Base-by-base conservation (phyloP, 768 basidiomycete genomes). In the Neoboletus brunneissimus region DNA sequence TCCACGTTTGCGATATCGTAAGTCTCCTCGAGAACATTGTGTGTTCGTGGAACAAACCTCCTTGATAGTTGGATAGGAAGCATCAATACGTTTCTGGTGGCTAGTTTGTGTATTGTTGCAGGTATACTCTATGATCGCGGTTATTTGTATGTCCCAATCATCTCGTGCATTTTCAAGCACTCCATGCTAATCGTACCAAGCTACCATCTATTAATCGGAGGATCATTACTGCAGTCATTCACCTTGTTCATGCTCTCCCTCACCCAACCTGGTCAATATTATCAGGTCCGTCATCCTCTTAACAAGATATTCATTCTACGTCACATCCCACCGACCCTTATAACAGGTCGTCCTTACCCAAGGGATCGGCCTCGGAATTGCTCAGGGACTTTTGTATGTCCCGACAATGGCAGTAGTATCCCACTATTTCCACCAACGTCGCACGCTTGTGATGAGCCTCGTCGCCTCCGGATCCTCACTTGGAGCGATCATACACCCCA, bases 51-150 rank as follows among this genome's bases (percentile, higher is more conserved):
- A 16, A 8, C 10, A 66, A 48, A 34, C 31, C 3, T 37, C 31
- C 27, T 40, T 13, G 56, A 38, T 45, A 73, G 73, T 13, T 77
- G 73, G 74, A 77, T 84, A 55, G 82, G 82, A 41, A 76, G 80
- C 29, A 61, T 75, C n/a, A 79, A 82, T 58, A 60, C 76, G 1
- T 75, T 78, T 45, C 65, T 81, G 11, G 56, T 73, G 18, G 58
- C 77, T 20, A 63, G 67, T 0, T 56, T 68, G n/a, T 73, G 80
- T 16, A 53, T 79, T 12, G 32, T 81, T 37, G 64, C 76, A 5
- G 83, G 83, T 3, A 63, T 72, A 48, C 73, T 77, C 9, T 80
- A 78, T 57, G 83, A 84, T 51, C 72, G 72, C n/a, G 83, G 83
- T 52, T 78, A 79, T 68, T 81, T 79, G 77, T 79, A 55, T 18